Conservation (phyloP, 306 rosid species). For the Begonia masoniana region DNA sequence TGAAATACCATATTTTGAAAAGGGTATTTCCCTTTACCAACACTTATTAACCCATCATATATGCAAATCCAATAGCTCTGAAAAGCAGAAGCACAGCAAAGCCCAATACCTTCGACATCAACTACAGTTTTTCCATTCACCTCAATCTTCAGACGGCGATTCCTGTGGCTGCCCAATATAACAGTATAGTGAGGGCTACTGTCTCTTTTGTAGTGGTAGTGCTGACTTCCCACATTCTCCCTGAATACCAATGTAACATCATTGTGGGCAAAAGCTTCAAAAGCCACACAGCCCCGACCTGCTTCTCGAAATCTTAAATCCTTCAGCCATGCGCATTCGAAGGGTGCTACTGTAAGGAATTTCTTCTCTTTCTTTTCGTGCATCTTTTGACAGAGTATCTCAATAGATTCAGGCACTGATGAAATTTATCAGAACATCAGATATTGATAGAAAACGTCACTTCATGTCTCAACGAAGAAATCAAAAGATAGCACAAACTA, state of each 20-base stretch:
- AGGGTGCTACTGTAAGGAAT: slow-evolving; percentile 73
- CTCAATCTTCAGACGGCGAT: slow-evolving; percentile 60
- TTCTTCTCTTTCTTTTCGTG: slow-evolving; percentile 49
- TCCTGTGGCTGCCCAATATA: slow-evolving; percentile 89
- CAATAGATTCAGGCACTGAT: background rate
- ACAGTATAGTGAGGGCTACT: slow-evolving; percentile 80
- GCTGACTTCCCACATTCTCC: slow-evolving; percentile 84
- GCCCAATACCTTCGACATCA: slow-evolving; percentile 65
- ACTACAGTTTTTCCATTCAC: slow-evolving; percentile 77
- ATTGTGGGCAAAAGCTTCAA: slow-evolving; percentile 87
- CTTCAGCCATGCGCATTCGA: slow-evolving; percentile 84
- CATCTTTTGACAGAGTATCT: slow-evolving; percentile 7
- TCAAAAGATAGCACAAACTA: too few species aligned
- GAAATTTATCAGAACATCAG: slow-evolving; percentile 1
- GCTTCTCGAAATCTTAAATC: slow-evolving; percentile 80
- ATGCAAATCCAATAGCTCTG: slow-evolving; percentile 90
- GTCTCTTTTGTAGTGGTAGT: slow-evolving; percentile 87
- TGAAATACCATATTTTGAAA: slow-evolving; percentile 78
- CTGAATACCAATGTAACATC: slow-evolving; percentile 81
- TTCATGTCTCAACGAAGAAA: slow-evolving; percentile 9
- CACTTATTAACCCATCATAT: slow-evolving; percentile 74
- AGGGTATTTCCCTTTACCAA: slow-evolving; percentile 84
- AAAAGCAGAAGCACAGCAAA: slow-evolving; percentile 69
- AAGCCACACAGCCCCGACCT: slow-evolving; percentile 85
- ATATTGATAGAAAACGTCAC: slow-evolving; percentile 3